Evolutionary conservation across 106 monocot species (phyloP).

Genomic region (Phalaenopsis equestris): DNA sequence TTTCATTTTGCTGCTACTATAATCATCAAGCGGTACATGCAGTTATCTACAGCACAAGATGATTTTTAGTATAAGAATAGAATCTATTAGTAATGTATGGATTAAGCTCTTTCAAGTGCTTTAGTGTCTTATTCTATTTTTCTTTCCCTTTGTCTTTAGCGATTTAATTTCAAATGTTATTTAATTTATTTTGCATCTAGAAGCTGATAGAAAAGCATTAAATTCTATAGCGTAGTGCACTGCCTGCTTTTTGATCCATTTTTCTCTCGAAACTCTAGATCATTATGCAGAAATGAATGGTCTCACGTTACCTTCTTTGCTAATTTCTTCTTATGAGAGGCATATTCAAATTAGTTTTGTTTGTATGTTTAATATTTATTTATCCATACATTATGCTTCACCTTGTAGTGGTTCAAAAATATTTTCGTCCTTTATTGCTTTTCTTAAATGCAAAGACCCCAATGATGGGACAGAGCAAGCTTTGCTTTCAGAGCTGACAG

Average conservation of each 20-base stretch:
- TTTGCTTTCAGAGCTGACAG: conserved; percentile 45
- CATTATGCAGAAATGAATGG: not conserved
- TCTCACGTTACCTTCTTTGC: not conserved
- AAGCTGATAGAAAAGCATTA: too few relatives aligned
- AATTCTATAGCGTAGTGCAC: too few relatives aligned
- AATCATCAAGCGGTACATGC: not conserved
- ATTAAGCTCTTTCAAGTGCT: not conserved
- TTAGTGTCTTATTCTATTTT: not conserved
- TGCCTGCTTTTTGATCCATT: not conserved
- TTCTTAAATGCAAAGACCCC: conserved; percentile 69
- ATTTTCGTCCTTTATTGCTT: conserved; percentile 59
- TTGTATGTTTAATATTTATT: not conserved
- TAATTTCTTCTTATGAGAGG: not conserved
- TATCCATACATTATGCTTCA: not conserved
- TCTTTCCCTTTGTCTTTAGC: not conserved
- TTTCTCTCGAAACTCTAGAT: not conserved
- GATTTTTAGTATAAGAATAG: not conserved
- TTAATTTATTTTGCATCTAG: too few relatives aligned
- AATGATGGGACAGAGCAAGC: conserved; percentile 70
- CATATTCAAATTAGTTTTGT: not conserved
- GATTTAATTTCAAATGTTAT: not conserved
- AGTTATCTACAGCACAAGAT: not conserved
- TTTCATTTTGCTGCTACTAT: not conserved
- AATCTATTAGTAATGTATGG: not conserved
- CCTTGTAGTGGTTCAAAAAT: conserved; percentile 66